Evolutionary conservation across 2,329 filamentous ascomycete genomes (phyloP).

Genomic region (Aspergillus carbonarius): DNA sequence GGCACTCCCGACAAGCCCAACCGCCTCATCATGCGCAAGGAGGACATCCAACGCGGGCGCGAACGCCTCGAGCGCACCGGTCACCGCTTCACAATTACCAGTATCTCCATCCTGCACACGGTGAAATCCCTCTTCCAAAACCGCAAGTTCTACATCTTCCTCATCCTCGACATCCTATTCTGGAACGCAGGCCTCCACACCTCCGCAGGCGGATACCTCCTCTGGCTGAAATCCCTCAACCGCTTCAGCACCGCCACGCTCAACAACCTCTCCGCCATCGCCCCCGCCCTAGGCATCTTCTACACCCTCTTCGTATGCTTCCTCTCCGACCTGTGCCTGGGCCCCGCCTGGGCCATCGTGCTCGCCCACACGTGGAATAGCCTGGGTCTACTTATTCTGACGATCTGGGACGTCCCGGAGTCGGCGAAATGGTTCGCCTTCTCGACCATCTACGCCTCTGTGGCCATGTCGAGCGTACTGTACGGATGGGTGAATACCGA

Average conservation of each 20-base stretch:
- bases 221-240: conserved; percentile 59
- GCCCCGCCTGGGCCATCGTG: conserved; percentile 57
- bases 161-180: conserved; percentile 56
- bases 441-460: conserved; percentile 50
- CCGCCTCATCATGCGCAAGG: conserved; percentile 45
- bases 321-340: conserved; percentile 53
- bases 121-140: conserved; percentile 26
- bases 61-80: conserved; percentile 48
- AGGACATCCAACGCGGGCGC: conserved; percentile 50
- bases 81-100: conserved; percentile 32
- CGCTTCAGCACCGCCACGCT: conserved; percentile 49
- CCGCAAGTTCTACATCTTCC: conserved; percentile 53
- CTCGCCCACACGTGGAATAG: conserved; percentile 53
- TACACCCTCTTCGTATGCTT: conserved; percentile 58
- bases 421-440: conserved; percentile 56
- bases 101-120: too few relatives aligned
- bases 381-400: conserved; percentile 54
- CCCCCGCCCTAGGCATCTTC: conserved; percentile 57
- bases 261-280: conserved; percentile 54
- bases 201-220: conserved; percentile 51
- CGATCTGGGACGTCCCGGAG: conserved; percentile 58
- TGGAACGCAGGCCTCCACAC: conserved; percentile 56
- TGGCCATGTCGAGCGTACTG: conserved; percentile 55
- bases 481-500: conserved; percentile 58
- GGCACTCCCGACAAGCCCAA: conserved; percentile 55